Evolutionary conservation across 257 asterid genomes (phyloP).

Genomic region (Vinca minor): DNA sequence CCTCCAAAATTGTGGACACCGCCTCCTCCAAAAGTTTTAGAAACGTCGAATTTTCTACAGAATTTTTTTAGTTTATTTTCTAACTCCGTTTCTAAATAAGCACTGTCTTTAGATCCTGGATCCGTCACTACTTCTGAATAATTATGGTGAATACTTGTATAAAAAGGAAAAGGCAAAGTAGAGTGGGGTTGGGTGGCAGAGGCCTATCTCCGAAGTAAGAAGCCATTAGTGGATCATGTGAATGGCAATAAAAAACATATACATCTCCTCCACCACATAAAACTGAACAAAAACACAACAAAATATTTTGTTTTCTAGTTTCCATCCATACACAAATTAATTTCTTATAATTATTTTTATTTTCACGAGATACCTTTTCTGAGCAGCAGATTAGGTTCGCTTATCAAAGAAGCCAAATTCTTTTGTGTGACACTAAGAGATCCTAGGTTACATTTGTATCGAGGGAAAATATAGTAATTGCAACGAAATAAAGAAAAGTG

Average conservation of each 20-base stretch:
- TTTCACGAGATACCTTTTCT: neutral
- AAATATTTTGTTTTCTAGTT: conserved; percentile 6
- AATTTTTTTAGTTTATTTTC: too few relatives aligned
- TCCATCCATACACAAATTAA: neutral
- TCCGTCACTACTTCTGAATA: too few relatives aligned
- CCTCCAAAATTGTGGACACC: too few relatives aligned
- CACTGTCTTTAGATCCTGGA: too few relatives aligned
- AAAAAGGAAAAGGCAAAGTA: neutral
- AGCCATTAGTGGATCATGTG: conserved; percentile 50
- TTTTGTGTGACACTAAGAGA: too few relatives aligned
- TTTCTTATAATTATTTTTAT: neutral
- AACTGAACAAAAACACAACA: neutral
- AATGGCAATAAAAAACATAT: conserved; percentile 11
- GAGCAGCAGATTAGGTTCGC: neutral
- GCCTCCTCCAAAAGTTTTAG: too few relatives aligned
- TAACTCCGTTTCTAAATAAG: too few relatives aligned
- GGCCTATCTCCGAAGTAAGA: conserved; percentile 20
- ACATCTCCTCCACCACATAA: neutral
- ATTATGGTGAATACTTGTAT: neutral
- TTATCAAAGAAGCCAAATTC: too few relatives aligned
- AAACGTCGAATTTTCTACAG: too few relatives aligned
- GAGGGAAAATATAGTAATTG: too few relatives aligned
- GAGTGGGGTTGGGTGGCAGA: neutral
- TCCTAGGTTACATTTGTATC: too few relatives aligned
- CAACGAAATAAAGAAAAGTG: too few relatives aligned